Evolutionary conservation across 441 rosid species (phyloP), one percentile per base, ranked within the genome.

Genomic region (Theobroma grandiflorum): DNA sequence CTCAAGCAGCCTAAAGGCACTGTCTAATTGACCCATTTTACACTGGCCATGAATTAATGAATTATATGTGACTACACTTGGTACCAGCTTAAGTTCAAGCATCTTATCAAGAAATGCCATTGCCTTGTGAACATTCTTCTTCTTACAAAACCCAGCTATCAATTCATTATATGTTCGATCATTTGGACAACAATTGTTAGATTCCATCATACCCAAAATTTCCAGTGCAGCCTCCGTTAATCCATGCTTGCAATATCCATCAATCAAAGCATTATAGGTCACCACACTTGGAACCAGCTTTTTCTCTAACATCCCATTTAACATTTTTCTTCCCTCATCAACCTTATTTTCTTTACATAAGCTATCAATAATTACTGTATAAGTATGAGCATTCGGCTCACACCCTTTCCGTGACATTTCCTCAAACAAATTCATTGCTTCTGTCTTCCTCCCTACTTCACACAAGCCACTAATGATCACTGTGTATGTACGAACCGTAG

Each of bases 221-320:
- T 85, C 89, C 68, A 83, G 71, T 3, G 97, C 94, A 58, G 82
- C 89, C 82, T 86, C 92, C 79, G 85, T 80, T 67, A 78, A 80
- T 50, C 93, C 93, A 45, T 85, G 85, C 89, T 93, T 89, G 80
- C 94, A 91, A 69, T 93, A 93, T 78, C 97, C 97, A 61, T 91
- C 87, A 79, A 91, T 89, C 83, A 94, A 82, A 10, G 93, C 97
- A 89, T 94, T 94, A 76, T 93, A 94, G 37, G 98, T 91, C 78
- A 92, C 88, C 62, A 90, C 91, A 84, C 57, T 86, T 38, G 96
- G 96, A 84, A 83, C 82, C 76, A 90, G 76, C 81, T 93, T 87
- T 80, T 83, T 93, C 88, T 84, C 89, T 72, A 87, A 45, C 93
- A 93, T 88, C 58, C 80, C 87, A 83, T 77, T 83, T 37, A 93